These are phyloP conservation scores for Cercophora samala DNA, from an alignment of 495 filamentous ascomycete genomes.

Conservation along the genomic window DNA sequence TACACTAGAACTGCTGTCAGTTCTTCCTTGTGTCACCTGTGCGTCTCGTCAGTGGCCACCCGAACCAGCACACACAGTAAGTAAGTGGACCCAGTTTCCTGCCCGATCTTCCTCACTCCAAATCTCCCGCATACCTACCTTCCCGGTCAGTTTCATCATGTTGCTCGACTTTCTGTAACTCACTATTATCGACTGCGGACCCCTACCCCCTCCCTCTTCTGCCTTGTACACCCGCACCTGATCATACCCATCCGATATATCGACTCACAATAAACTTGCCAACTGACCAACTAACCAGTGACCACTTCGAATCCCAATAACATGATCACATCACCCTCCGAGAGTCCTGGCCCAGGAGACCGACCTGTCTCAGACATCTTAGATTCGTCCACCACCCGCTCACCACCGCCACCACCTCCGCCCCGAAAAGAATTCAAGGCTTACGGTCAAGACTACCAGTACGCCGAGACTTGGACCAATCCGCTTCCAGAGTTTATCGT, in stretches of 20 bases:
- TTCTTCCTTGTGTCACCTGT: slow-evolving; percentile 1
- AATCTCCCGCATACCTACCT: neutral
- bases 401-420: slow-evolving; percentile 3
- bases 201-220: neutral
- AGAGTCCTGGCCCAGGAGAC: slow-evolving; percentile 8
- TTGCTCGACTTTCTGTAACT: neutral
- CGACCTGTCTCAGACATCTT: slow-evolving; percentile 14
- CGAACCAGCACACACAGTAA: neutral
- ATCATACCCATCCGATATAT: neutral
- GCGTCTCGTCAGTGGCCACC: neutral
- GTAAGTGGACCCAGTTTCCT: neutral
- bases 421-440: slow-evolving; percentile 14
- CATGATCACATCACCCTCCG: slow-evolving; percentile 17
- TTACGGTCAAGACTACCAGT: slow-evolving; percentile 28
- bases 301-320: neutral
- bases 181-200: neutral
- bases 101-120: neutral
- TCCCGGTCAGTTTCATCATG: neutral
- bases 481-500: slow-evolving; percentile 28
- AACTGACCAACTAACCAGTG: neutral
- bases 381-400: neutral
- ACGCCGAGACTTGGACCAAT: slow-evolving; percentile 28
- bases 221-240: neutral
- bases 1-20: neutral
- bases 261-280: neutral